Conservation (phyloP, 2,329 filamentous ascomycete genomes). For the Thelonectria rubi region DNA sequence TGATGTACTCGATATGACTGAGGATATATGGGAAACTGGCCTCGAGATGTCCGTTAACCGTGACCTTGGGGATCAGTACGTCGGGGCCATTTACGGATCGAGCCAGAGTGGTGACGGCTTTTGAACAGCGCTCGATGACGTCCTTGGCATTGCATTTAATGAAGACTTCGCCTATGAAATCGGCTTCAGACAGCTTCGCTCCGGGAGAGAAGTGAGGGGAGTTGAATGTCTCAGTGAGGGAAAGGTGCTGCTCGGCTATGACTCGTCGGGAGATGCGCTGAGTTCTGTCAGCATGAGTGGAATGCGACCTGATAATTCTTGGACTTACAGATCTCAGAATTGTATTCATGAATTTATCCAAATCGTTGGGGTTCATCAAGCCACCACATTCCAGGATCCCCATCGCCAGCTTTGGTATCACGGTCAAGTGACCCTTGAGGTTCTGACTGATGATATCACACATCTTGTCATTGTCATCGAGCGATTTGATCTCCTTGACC, state of each 20-base stretch:
- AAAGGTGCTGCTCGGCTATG: slow-evolving; percentile 96
- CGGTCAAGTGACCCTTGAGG: slow-evolving; percentile 86
- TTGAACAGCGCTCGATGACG: slow-evolving; percentile 84
- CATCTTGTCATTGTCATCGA: slow-evolving; percentile 89
- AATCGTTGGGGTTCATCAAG: slow-evolving; percentile 79
- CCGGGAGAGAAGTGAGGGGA: slow-evolving; percentile 89
- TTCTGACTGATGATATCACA: slow-evolving; percentile 83
- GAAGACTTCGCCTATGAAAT: slow-evolving; percentile 96
- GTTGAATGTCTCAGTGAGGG: slow-evolving; percentile 92
- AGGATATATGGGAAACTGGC: slow-evolving; percentile 97
- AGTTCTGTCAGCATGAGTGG: slow-evolving; percentile 23
- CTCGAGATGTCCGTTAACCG: slow-evolving; percentile 82
- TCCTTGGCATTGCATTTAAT: slow-evolving; percentile 91
- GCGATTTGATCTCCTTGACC: slow-evolving; percentile 80
- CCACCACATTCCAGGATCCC: slow-evolving; percentile 91
- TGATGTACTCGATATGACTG: slow-evolving; percentile 95
- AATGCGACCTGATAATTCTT: neutral
- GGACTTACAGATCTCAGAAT: slow-evolving; percentile 83
- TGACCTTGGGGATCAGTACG: slow-evolving; percentile 80
- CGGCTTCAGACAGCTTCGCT: slow-evolving; percentile 74
- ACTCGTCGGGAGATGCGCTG: slow-evolving; percentile 94
- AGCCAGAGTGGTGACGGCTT: slow-evolving; percentile 78
- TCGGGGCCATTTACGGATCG: slow-evolving; percentile 77
- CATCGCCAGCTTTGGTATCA: slow-evolving; percentile 94
- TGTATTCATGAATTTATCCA: slow-evolving; percentile 96